These are phyloP conservation scores for Scedosporium dehoogii DNA, from an alignment of 2,329 filamentous ascomycete genomes.

Conservation along the genomic window DNA sequence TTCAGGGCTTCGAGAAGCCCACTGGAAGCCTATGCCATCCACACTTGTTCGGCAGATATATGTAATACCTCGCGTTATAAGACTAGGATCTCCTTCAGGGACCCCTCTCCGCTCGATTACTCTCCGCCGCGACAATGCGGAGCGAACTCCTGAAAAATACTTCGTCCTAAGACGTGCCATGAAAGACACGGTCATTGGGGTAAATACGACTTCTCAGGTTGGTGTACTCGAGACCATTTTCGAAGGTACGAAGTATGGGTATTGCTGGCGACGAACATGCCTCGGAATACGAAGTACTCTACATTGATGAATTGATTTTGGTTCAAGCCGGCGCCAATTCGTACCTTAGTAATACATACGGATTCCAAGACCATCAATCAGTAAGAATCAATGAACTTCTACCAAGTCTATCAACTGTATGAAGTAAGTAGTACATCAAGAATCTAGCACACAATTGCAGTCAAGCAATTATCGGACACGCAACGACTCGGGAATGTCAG, in stretches of 20 bases:
- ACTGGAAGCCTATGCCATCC: background rate
- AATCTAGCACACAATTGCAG: too few relatives aligned
- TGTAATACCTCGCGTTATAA: background rate
- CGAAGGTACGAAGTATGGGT: background rate
- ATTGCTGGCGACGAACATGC: background rate
- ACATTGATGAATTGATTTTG: background rate
- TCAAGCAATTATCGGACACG: too few relatives aligned
- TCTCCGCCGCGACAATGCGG: too few relatives aligned
- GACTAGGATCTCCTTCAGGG: background rate
- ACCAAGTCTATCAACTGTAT: background rate
- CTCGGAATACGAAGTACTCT: background rate
- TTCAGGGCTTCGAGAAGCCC: constrained; percentile 4
- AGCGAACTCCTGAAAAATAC: background rate
- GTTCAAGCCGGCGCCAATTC: background rate
- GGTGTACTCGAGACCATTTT: background rate
- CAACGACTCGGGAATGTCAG: too few relatives aligned
- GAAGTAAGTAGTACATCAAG: too few relatives aligned
- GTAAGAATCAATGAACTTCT: too few relatives aligned
- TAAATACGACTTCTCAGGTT: background rate
- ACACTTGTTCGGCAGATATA: constrained; percentile 1
- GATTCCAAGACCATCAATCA: background rate
- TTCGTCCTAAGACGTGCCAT: background rate
- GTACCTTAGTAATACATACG: background rate
- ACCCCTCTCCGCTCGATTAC: background rate
- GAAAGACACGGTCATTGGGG: background rate